Base-by-base conservation (phyloP, 1,284 basidiomycete genomes). In the Moesziomyces antarcticus region DNA sequence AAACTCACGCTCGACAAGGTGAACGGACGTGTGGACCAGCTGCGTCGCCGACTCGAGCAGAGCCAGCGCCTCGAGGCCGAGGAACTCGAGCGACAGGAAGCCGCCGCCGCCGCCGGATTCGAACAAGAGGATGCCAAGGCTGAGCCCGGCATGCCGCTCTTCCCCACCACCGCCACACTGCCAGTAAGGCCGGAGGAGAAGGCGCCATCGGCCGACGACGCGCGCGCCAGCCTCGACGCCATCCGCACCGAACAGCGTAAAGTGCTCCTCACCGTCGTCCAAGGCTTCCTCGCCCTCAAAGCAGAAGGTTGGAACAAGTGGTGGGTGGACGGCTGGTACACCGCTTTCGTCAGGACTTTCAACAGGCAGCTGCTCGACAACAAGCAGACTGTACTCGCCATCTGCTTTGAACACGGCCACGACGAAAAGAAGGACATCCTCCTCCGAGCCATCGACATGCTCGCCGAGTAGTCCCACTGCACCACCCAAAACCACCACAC, bases 1-100 rank as follows among this genome's bases (percentile, higher is more conserved):
- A 50, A 67, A 8, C 54, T 82, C 18, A 82, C 82, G 16, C 52
- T 83, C n/a, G 79, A 84, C 18, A 84, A 84, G 53, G 78, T 83
- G 7, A 76, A 82, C 20, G 82, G 82, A 2, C 73, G 82, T 4
- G 82, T 84, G 16, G 77, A 76, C 53, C 82, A 84, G 53, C 65
- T 84, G 9, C 56, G 63, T 24, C 70, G 68, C 11, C 52, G 82
- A n/a, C 51, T 83, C 18, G 76, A 76, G 20, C 59, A 65, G 16
- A 73, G 74, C 1, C 43, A 67, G 43, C 56, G 74, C 1, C 56
- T 66, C 7, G 76, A 79, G 35, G 74, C 70, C 3, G 63, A 74
- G n/a, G 69, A 73, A 16, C 22, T 47, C 22, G 76, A 78, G 33
- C 50, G 66, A 5, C 62, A 66, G 24, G 77, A 73, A 22, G 79